Percentiles rank a stretch among this genome's conserved stretches.
These are phyloP conservation scores for Laetiporus sulphureus DNA, from an alignment of 1,284 basidiomycete species.

Conservation along the genomic window DNA sequence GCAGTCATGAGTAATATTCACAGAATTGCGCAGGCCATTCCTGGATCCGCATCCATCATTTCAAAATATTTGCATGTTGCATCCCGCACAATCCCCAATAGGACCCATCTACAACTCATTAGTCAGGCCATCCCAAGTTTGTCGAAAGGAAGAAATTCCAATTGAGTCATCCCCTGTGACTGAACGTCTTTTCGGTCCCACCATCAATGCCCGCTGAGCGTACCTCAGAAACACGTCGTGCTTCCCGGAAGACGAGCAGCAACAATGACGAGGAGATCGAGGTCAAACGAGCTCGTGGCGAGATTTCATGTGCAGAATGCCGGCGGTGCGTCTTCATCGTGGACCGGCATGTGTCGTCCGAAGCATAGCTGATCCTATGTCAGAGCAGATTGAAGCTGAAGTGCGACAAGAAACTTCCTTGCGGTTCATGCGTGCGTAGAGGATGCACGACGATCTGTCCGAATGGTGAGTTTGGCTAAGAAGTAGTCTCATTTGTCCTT, in stretches of 20 bases:
- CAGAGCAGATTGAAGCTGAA: slow-evolving; percentile 61
- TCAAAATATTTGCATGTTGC: no score
- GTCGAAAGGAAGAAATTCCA: no score
- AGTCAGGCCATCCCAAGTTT: no score
- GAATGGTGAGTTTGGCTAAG: slow-evolving; percentile 36
- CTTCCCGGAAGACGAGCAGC: slow-evolving; percentile 19
- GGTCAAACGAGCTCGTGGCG: slow-evolving; percentile 60
- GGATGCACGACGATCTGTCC: slow-evolving; percentile 73
- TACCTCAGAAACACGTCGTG: slow-evolving; percentile 18
- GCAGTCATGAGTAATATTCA: no score
- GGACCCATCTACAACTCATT: no score
- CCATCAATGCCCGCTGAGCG: slow-evolving; percentile 19
- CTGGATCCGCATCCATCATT: no score
- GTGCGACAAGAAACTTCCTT: slow-evolving; percentile 72
- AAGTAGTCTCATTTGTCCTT: neutral
- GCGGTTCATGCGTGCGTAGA: slow-evolving; percentile 66
- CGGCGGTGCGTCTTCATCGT: slow-evolving; percentile 50
- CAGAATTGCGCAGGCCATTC: no score
- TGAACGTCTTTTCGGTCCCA: neutral
- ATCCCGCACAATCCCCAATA: no score
- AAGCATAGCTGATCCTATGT: no score
- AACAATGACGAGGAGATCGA: slow-evolving; percentile 33
- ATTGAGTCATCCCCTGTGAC: no score
- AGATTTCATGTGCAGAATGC: slow-evolving; percentile 69
- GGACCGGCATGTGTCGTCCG: no score